A percentile compares a stretch with the other conserved stretches of the same genome.
Conservation (phyloP, 257 asterid genomes). For the Przewalskia tangutica region DNA sequence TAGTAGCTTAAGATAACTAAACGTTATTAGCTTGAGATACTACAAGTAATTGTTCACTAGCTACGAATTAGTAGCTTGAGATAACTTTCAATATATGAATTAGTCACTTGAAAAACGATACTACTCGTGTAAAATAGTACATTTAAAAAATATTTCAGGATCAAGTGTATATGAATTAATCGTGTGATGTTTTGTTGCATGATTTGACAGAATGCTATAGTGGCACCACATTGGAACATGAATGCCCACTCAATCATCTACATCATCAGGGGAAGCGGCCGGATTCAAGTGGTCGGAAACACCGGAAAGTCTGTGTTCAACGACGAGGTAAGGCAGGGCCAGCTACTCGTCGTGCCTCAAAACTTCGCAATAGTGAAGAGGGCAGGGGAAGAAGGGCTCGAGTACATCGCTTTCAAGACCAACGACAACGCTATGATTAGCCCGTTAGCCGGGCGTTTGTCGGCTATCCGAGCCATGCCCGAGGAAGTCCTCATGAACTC, state of each 20-base stretch:
- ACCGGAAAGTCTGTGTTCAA: slow-evolving; percentile 28
- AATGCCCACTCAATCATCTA: slow-evolving; percentile 47
- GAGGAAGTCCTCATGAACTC: slow-evolving; percentile 44
- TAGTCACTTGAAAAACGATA: background rate
- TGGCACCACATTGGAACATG: slow-evolving; percentile 42
- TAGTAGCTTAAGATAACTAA: background rate
- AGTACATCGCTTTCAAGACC: slow-evolving; percentile 55
- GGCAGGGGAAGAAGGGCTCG: slow-evolving; percentile 45
- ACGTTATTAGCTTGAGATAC: no score
- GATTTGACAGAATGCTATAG: slow-evolving; percentile 28
- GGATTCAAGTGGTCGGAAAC: slow-evolving; percentile 45
- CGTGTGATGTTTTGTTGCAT: background rate
- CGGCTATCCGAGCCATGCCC: slow-evolving; percentile 43
- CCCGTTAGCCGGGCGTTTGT: slow-evolving; percentile 40
- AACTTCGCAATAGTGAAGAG: slow-evolving; percentile 31
- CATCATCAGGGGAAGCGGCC: slow-evolving; percentile 31
- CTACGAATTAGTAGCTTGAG: background rate
- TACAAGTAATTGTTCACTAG: no score
- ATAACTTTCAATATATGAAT: background rate
- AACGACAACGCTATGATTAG: slow-evolving; percentile 34
- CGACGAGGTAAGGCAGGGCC: slow-evolving; percentile 42
- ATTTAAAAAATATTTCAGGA: no score
- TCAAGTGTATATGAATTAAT: background rate
- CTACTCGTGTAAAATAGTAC: background rate
- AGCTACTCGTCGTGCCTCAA: slow-evolving; percentile 48